Percentiles rank a stretch among this genome's conserved stretches.
These are phyloP conservation scores for Protostelium mycophagum DNA, from an alignment of 78 protist species.

Conservation along the genomic window DNA sequence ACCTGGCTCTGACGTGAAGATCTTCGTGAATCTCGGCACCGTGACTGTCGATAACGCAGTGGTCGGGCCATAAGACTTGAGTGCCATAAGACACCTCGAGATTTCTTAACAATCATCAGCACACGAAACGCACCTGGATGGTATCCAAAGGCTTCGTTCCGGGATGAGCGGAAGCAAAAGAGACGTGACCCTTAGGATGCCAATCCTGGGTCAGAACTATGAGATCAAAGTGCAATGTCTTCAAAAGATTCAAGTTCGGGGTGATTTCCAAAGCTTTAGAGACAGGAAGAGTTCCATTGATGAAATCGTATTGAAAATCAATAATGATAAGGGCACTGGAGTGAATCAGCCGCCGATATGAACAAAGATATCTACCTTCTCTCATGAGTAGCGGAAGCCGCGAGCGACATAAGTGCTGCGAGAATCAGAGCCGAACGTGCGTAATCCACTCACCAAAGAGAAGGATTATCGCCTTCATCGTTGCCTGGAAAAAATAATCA, in stretches of 20 bases:
- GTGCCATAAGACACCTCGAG: constrained; percentile 1
- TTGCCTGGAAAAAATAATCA: too few relatives aligned
- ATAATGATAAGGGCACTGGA: constrained; percentile 31
- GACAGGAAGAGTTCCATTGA: constrained; percentile 42
- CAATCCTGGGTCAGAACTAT: constrained; percentile 60
- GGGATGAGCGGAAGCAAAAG: constrained; percentile 54
- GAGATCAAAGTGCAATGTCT: constrained; percentile 16
- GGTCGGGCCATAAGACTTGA: constrained; percentile 74
- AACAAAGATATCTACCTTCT: too few relatives aligned
- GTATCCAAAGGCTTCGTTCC: constrained; percentile 14
- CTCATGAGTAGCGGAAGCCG: too few relatives aligned
- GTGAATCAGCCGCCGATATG: too few relatives aligned
- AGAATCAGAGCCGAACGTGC: too few relatives aligned
- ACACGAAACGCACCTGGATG: background rate
- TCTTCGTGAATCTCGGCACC: constrained; percentile 55
- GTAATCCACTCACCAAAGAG: too few relatives aligned
- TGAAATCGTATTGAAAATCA: constrained; percentile 65
- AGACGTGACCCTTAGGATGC: constrained; percentile 69
- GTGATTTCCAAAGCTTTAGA: constrained; percentile 14
- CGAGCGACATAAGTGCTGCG: too few relatives aligned
- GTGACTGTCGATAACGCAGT: constrained; percentile 56
- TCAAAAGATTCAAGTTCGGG: constrained; percentile 17
- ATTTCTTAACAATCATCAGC: background rate
- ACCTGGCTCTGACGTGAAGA: background rate
- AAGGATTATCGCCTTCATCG: too few relatives aligned